Percentiles rank a stretch among this genome's conserved stretches.
phyloP scores from a whole-genome alignment of 1,139 yeast genomes.

The Debaryomyces subglobosus region DNA sequence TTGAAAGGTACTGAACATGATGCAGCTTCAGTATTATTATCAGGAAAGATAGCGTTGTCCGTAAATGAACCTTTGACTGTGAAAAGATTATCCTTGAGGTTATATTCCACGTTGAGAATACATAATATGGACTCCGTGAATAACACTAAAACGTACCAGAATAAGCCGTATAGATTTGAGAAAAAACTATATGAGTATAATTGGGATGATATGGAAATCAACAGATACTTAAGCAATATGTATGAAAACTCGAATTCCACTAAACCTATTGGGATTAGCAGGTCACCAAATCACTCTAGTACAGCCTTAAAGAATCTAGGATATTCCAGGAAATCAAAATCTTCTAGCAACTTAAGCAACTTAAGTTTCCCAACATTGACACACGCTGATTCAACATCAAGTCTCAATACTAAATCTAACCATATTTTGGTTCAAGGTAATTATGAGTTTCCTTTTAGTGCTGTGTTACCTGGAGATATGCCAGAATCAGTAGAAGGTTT shows the following conservation, averaged over 20 bases:
- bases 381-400: slow-evolving; percentile 14
- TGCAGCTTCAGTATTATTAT: slow-evolving; percentile 74
- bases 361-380: slow-evolving; percentile 18
- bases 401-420: slow-evolving; percentile 14
- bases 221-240: slow-evolving; percentile 32
- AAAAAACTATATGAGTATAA: slow-evolving; percentile 70
- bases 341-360: slow-evolving; percentile 29
- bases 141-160: slow-evolving; percentile 42
- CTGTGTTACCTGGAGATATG: slow-evolving; percentile 80
- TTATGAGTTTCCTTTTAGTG: slow-evolving; percentile 88
- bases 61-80: slow-evolving; percentile 76
- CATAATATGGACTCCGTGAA: slow-evolving; percentile 57
- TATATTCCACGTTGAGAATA: slow-evolving; percentile 66
- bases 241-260: slow-evolving; percentile 25
- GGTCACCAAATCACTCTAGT: slow-evolving; percentile 33
- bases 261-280: slow-evolving; percentile 19
- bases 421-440: slow-evolving; percentile 56
- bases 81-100: slow-evolving; percentile 60
- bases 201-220: slow-evolving; percentile 71
- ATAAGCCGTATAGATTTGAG: slow-evolving; percentile 61
- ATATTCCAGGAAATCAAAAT: slow-evolving; percentile 33
- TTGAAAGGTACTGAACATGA: slow-evolving; percentile 77
- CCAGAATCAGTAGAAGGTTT: slow-evolving; percentile 92
- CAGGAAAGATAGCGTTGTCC: slow-evolving; percentile 79
- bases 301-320: slow-evolving; percentile 40